A percentile compares a stretch with the other conserved stretches of the same genome.
Conservation (phyloP, 1,284 basidiomycete species). For the Cutaneotrichosporon mucoides region DNA sequence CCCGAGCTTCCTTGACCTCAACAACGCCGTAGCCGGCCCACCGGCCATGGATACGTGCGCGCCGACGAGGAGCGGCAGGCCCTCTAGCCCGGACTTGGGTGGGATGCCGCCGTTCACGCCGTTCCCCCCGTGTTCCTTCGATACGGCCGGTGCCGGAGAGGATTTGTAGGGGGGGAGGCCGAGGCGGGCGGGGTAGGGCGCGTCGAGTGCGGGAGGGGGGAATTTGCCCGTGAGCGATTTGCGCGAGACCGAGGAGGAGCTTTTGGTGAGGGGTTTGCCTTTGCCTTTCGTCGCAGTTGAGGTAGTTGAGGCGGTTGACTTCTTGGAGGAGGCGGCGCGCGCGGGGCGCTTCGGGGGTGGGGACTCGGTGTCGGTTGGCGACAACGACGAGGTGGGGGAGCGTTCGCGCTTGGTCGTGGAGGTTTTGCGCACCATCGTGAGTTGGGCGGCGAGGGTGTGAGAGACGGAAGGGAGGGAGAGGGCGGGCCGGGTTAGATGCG, state of each 20-base stretch:
- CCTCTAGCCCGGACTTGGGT: neutral
- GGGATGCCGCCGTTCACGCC: slow-evolving; percentile 24
- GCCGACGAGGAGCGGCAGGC: slow-evolving; percentile 54
- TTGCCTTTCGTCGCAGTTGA: too few relatives aligned
- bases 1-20: slow-evolving; percentile 68
- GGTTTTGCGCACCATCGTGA: neutral
- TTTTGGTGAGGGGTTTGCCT: neutral
- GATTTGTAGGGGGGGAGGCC: slow-evolving; percentile 34
- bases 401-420: slow-evolving; percentile 5
- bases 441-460: too few relatives aligned
- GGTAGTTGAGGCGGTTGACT: neutral
- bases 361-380: slow-evolving; percentile 2
- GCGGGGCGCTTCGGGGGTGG: slow-evolving; percentile 1
- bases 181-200: slow-evolving; percentile 34
- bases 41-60: slow-evolving; percentile 78
- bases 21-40: slow-evolving; percentile 67
- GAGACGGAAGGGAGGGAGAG: too few relatives aligned
- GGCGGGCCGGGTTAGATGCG: too few relatives aligned
- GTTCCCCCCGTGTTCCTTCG: slow-evolving; percentile 6
- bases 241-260: slow-evolving; percentile 5
- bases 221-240: slow-evolving; percentile 19
- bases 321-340: too few relatives aligned
- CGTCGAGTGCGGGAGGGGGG: slow-evolving; percentile 40
- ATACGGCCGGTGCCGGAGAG: neutral
- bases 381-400: slow-evolving; percentile 11